Percentiles rank a stretch among this genome's conserved stretches.
phyloP scores from a whole-genome alignment of 805 yeast genomes.

The Candida pseudoglaebosa region DNA sequence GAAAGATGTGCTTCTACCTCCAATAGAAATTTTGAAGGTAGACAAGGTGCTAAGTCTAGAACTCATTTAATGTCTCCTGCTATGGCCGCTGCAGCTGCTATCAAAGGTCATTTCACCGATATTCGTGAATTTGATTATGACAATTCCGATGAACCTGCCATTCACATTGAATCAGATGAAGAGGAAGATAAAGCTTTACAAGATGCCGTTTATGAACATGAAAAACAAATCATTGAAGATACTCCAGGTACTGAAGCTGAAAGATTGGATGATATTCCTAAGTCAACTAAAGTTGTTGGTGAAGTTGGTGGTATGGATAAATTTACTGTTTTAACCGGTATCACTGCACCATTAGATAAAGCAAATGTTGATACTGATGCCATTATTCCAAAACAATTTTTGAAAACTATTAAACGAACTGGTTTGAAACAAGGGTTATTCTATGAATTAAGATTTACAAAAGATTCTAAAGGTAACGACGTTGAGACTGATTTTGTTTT shows the following conservation, averaged over 20 bases:
- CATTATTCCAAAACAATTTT: constrained; percentile 96
- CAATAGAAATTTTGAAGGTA: constrained; percentile 97
- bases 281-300: constrained; percentile 25
- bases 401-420: constrained; percentile 96
- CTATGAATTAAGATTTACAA: constrained; percentile 77
- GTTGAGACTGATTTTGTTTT: constrained; percentile 85
- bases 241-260: constrained; percentile 54
- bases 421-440: constrained; percentile 87
- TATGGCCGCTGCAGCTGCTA: constrained; percentile 99
- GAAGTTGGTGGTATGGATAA: constrained; percentile 57
- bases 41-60: constrained; percentile 95
- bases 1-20: constrained; percentile 99
- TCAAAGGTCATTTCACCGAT: constrained; percentile 85
- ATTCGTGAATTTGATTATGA: constrained; percentile 75
- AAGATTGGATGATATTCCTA: constrained; percentile 61
- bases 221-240: constrained; percentile 57
- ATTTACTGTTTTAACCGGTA: constrained; percentile 71
- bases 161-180: constrained; percentile 42
- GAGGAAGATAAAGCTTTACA: constrained; percentile 55
- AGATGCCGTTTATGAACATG: constrained; percentile 68
- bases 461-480: constrained; percentile 68
- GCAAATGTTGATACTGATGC: constrained; percentile 98
- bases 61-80: constrained; percentile 98
- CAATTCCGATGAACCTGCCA: constrained; percentile 56
- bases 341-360: constrained; percentile 91